Evolutionary conservation across 2,329 filamentous ascomycete genomes (phyloP).

Genomic region (Colletotrichum sp.): DNA sequence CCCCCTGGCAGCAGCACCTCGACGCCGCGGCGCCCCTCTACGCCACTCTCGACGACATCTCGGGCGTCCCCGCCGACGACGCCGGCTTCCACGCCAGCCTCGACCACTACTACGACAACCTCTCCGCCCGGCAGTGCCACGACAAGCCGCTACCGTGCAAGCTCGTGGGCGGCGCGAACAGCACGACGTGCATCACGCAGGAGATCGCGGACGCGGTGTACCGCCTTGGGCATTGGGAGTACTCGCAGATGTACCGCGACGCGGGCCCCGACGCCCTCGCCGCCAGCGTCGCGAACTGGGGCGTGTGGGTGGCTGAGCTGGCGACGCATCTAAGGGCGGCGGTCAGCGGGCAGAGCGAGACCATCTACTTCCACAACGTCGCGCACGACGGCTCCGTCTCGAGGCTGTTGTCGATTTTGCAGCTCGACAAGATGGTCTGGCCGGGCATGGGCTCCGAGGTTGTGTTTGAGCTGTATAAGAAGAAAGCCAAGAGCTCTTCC

Average conservation of each 20-base stretch:
- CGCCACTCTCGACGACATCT: constrained; percentile 67
- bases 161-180: constrained; percentile 47
- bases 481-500: constrained; percentile 29
- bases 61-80: constrained; percentile 63
- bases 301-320: constrained; percentile 78
- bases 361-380: constrained; percentile 75
- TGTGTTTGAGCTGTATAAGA: constrained; percentile 74
- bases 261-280: constrained; percentile 60
- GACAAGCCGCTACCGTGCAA: constrained; percentile 74
- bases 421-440: constrained; percentile 81
- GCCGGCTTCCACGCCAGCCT: constrained; percentile 72
- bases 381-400: constrained; percentile 81
- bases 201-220: constrained; percentile 72
- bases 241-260: constrained; percentile 79
- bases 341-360: constrained; percentile 32
- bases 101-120: constrained; percentile 87
- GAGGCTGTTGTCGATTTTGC: constrained; percentile 70
- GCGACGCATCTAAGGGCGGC: constrained; percentile 38
- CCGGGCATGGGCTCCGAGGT: constrained; percentile 83
- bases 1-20: constrained; percentile 70
- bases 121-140: constrained; percentile 81
- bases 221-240: constrained; percentile 80
- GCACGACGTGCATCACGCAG: constrained; percentile 66
- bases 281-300: constrained; percentile 66
- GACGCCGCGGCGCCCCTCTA: constrained; percentile 60